These are phyloP conservation scores for Phylloporus sp. DNA, from an alignment of 768 basidiomycete genomes.

Conservation along the genomic window DNA sequence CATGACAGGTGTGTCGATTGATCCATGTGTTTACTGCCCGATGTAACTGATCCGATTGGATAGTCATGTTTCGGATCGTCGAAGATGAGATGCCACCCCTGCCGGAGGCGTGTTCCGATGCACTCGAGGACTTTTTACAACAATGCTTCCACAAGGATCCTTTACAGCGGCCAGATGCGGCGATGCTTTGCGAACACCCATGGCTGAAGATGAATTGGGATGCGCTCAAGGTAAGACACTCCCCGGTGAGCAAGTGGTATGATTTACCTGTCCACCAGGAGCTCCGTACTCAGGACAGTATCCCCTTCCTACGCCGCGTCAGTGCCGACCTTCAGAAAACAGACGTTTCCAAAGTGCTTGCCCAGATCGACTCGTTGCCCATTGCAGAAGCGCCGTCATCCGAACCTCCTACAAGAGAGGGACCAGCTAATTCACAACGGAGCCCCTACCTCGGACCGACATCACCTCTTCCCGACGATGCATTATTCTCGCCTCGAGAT, in stretches of 20 bases:
- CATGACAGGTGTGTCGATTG: slow-evolving; percentile 68
- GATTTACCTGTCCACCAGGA: slow-evolving; percentile 42
- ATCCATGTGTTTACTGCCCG: background rate
- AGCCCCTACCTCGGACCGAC: slow-evolving; percentile 37
- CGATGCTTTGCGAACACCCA: slow-evolving; percentile 80
- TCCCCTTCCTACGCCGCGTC: slow-evolving; percentile 91
- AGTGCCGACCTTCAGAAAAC: slow-evolving; percentile 80
- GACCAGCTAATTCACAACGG: slow-evolving; percentile 35
- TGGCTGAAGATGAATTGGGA: slow-evolving; percentile 86
- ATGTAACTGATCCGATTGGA: slow-evolving; percentile 7
- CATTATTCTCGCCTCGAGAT: slow-evolving; percentile 54
- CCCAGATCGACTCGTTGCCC: slow-evolving; percentile 32
- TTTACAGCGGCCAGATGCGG: slow-evolving; percentile 74
- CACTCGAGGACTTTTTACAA: slow-evolving; percentile 75
- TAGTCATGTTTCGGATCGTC: slow-evolving; percentile 97
- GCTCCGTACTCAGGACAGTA: slow-evolving; percentile 87
- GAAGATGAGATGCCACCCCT: slow-evolving; percentile 88
- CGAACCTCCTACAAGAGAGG: slow-evolving; percentile 43
- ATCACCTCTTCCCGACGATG: slow-evolving; percentile 29
- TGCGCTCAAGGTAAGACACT: slow-evolving; percentile 59
- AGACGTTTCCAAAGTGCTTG: slow-evolving; percentile 54
- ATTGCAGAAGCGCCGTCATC: slow-evolving; percentile 38
- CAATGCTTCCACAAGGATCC: slow-evolving; percentile 92
- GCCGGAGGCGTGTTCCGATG: slow-evolving; percentile 74
- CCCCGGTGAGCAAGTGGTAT: background rate